Base-by-base conservation (phyloP, 176 grass and related monocot species). In the Oryza punctata region DNA sequence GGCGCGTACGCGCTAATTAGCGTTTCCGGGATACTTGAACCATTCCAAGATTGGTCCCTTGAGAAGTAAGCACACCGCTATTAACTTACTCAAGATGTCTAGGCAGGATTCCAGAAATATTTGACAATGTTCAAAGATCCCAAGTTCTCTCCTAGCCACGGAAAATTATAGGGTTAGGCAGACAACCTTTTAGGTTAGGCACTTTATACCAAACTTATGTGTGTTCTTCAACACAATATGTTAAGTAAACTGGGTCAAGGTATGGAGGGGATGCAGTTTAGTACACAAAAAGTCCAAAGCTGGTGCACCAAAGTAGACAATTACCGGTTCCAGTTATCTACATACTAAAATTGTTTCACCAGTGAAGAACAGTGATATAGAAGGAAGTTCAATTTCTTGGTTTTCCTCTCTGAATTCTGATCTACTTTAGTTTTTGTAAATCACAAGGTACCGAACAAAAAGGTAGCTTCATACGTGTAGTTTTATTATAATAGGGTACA, bases 181-280 rank as follows among this genome's bases (percentile, higher is more conserved):
- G 12, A 79, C 75, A 83, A 87, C 76, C 5, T 79, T 69, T 52
- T 87, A 83, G 84, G 80, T 87, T 90, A 83, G 88, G 88, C 74
- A 27, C 41, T 75, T 75, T 40, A 63, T 75, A 50, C 69, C 38
- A 61, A 83, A 52, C 61, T 79, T 70, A 69, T 81, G 66, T 11
- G 47, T 63, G 65, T 16, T 82, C 40, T 3, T 75, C 12, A 63
- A 37, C 49, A 76, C 74, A 75, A 67, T 23, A 45, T 67, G n/a
- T 32, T 52, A 68, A 80, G 3, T 57, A 21, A 57, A 57, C 30
- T 66, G 33, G 41, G 63, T 73, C 41, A 67, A 33, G 41, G 18
- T 75, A 75, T 23, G 25, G 24, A 68, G 1, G 25, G 2, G 12
- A 19, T 73, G 21, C 76, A 80, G 49, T 40, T 70, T 16, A n/a